These are phyloP conservation scores for Thermochaetoides thermophila DNA, from an alignment of 495 filamentous ascomycete genomes.

Conservation along the genomic window DNA sequence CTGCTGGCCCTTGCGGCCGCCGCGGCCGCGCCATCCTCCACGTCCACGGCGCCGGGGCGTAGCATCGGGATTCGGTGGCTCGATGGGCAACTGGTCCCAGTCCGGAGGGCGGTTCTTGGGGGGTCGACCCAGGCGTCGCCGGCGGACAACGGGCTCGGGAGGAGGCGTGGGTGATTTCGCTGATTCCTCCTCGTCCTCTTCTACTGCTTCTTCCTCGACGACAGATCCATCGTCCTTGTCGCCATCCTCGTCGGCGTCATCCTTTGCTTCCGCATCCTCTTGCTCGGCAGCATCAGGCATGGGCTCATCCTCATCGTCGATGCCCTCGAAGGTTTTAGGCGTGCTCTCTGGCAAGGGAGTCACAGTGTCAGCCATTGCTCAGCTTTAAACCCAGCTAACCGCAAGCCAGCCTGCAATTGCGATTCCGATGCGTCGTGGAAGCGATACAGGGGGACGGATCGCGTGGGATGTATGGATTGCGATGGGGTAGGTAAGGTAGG, in stretches of 20 bases:
- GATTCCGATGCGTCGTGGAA: too few species aligned
- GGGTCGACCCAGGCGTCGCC: conserved; percentile 70
- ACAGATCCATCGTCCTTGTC: conserved; percentile 27
- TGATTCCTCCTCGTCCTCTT: conserved; percentile 28
- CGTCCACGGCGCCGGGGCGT: conserved; percentile 51
- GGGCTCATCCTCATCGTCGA: conserved; percentile 34
- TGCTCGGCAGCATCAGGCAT: conserved; percentile 35
- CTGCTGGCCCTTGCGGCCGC: conserved; percentile 62
- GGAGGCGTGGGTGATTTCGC: conserved; percentile 36
- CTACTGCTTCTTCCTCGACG: conserved; percentile 24
- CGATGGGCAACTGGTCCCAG: conserved; percentile 48
- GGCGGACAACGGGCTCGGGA: conserved; percentile 46
- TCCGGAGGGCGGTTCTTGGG: conserved; percentile 70
- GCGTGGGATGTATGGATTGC: background rate
- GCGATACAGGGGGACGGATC: background rate
- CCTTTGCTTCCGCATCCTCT: conserved; percentile 22
- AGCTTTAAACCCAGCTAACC: too few species aligned
- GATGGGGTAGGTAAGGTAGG: too few species aligned
- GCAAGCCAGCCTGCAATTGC: too few species aligned
- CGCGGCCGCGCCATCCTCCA: conserved; percentile 49
- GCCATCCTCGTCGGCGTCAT: conserved; percentile 19
- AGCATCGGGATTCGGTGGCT: conserved; percentile 38
- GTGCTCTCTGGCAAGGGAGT: conserved; percentile 30
- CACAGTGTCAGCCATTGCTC: conserved; percentile 8
- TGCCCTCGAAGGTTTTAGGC: conserved; percentile 31